phyloP scores from a whole-genome alignment of 2,329 filamentous ascomycete species.

The Trichophyton schoenleinii region DNA sequence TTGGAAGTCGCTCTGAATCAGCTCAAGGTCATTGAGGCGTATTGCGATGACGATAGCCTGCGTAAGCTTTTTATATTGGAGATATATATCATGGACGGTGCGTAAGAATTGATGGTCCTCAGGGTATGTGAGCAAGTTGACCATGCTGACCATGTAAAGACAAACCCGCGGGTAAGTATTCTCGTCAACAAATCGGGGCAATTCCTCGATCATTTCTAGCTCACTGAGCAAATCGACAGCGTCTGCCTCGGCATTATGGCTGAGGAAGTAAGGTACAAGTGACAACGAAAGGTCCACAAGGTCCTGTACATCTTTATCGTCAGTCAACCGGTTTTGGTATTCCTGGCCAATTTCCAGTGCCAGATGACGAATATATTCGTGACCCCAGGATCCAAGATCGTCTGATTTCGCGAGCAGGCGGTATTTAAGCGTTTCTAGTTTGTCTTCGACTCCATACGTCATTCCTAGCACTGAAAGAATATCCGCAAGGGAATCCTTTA shows the following conservation, averaged over 20 bases:
- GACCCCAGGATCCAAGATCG: conserved; percentile 93
- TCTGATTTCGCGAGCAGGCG: conserved; percentile 76
- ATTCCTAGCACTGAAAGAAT: conserved; percentile 95
- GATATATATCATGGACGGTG: conserved; percentile 88
- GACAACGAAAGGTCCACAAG: conserved; percentile 71
- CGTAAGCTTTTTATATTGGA: conserved; percentile 79
- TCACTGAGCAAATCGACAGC: conserved; percentile 95
- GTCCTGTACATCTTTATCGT: conserved; percentile 73
- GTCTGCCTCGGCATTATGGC: conserved; percentile 95
- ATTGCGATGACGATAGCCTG: conserved; percentile 93
- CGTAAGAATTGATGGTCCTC: conserved; percentile 93
- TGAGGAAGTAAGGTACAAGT: conserved; percentile 85
- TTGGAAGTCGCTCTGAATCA: conserved; percentile 73
- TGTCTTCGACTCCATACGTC: conserved; percentile 95
- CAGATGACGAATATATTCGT: conserved; percentile 93
- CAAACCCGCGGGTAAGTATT: conserved; percentile 89
- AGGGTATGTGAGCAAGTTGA: conserved; percentile 90
- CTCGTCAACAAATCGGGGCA: conserved; percentile 80
- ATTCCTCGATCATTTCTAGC: conserved; percentile 88
- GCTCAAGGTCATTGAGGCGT: conserved; percentile 69
- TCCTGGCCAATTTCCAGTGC: conserved; percentile 93
- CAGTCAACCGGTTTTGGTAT: conserved; percentile 72
- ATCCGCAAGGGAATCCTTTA: conserved; percentile 65
- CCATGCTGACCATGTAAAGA: conserved; percentile 98
- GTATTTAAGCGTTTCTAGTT: conserved; percentile 92